phyloP scores from a whole-genome alignment of 352 stramenopile genomes.

The Thalassiosira sp. region DNA sequence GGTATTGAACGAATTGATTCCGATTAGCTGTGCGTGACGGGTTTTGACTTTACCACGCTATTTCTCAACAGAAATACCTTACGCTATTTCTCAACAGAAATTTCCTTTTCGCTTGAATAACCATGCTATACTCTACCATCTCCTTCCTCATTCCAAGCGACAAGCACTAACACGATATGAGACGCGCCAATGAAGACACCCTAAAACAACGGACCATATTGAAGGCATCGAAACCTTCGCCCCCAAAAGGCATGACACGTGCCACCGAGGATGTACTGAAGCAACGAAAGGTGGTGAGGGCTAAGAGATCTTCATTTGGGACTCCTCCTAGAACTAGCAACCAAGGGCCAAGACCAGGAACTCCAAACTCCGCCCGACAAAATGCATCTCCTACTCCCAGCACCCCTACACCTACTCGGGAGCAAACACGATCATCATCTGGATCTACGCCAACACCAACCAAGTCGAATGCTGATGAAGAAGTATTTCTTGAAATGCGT shows the following conservation, averaged over 20 bases:
- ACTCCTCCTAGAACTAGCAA: not conserved
- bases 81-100: not conserved
- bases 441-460: not conserved
- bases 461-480: not conserved
- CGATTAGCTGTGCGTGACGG: not conserved
- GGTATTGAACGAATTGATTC: not conserved
- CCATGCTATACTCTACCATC: too few relatives aligned
- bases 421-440: not conserved
- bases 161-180: not conserved
- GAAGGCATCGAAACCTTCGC: slow-evolving; percentile 3
- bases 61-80: too few relatives aligned
- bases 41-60: not conserved
- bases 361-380: not conserved
- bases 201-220: slow-evolving; percentile 6
- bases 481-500: not conserved
- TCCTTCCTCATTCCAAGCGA: not conserved
- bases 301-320: slow-evolving; percentile 1
- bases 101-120: too few relatives aligned
- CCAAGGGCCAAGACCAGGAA: not conserved
- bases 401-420: not conserved
- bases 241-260: not conserved
- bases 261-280: slow-evolving; percentile 1
- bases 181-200: not conserved
- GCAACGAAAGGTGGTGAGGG: slow-evolving; percentile 6
- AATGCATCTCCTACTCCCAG: not conserved